Conservation (phyloP, 768 basidiomycete genomes). For the Boletus tomentosulus region DNA sequence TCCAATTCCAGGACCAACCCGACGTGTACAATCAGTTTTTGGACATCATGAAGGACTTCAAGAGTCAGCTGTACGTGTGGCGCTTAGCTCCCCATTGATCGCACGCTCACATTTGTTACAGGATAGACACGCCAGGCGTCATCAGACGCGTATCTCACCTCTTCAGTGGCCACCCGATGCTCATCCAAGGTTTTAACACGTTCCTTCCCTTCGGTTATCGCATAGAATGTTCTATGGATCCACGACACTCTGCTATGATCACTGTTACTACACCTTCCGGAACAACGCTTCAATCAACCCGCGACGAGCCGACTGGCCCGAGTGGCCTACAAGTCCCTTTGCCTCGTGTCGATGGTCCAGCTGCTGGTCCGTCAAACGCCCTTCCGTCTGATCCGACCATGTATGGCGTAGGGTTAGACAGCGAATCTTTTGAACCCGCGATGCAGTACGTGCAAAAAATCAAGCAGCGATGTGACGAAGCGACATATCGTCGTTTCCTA, state of each 20-base stretch:
- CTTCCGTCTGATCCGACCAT: slow-evolving; percentile 19
- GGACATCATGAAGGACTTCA: slow-evolving; percentile 76
- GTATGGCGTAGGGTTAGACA: slow-evolving; percentile 35
- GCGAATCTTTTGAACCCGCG: slow-evolving; percentile 64
- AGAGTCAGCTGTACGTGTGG: slow-evolving; percentile 50
- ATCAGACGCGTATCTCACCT: slow-evolving; percentile 93
- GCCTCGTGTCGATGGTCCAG: slow-evolving; percentile 16
- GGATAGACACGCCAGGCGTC: slow-evolving; percentile 97
- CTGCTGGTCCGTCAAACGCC: slow-evolving; percentile 3
- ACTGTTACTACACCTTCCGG: slow-evolving; percentile 77
- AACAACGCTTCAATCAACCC: slow-evolving; percentile 53
- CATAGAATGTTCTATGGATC: slow-evolving; percentile 73
- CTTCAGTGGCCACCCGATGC: slow-evolving; percentile 82
- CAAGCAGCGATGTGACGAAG: slow-evolving; percentile 88
- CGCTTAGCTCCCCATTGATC: neutral
- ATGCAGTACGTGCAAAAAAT: slow-evolving; percentile 97
- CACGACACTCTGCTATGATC: slow-evolving; percentile 61
- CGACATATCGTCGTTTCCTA: slow-evolving; percentile 77
- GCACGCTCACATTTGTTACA: slow-evolving; percentile 28
- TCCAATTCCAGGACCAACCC: slow-evolving; percentile 53
- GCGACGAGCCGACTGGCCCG: slow-evolving; percentile 38
- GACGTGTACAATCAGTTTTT: slow-evolving; percentile 62
- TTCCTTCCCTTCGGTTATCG: slow-evolving; percentile 94
- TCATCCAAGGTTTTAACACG: slow-evolving; percentile 98
- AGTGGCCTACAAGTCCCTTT: slow-evolving; percentile 37